phyloP scores from a whole-genome alignment of 179 eudicot species.

The Silene noctiflora region DNA sequence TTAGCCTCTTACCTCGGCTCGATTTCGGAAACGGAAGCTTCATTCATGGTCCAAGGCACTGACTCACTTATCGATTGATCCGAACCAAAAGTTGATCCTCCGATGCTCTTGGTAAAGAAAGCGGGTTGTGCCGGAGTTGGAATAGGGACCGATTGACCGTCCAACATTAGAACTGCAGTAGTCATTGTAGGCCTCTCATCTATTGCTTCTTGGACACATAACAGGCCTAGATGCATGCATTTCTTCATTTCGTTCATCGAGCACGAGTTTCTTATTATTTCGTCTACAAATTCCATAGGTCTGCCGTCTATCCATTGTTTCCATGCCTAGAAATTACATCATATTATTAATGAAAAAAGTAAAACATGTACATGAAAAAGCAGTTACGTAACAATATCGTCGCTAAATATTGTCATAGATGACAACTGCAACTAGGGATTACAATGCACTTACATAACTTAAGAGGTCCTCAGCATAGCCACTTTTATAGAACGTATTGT shows the following conservation, averaged over 20 bases:
- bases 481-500: background rate
- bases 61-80: no score
- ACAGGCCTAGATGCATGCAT: slow-evolving; percentile 29
- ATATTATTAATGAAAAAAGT: no score
- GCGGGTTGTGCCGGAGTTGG: slow-evolving; percentile 29
- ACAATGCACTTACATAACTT: background rate
- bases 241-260: slow-evolving; percentile 21
- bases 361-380: no score
- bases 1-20: no score
- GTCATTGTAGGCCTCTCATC: slow-evolving; percentile 29
- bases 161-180: slow-evolving; percentile 21
- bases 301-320: slow-evolving; percentile 19
- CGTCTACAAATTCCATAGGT: slow-evolving; percentile 22
- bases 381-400: no score
- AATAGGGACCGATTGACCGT: slow-evolving; percentile 30
- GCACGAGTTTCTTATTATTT: slow-evolving; percentile 17
- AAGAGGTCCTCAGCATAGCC: background rate
- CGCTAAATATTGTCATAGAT: no score
- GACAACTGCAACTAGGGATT: no score
- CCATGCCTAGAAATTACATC: slow-evolving; percentile 22
- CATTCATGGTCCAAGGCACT: no score
- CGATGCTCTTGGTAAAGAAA: background rate
- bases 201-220: slow-evolving; percentile 30
- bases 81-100: no score
- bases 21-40: no score